Base-by-base conservation (phyloP, 805 yeast species). In the Wickerhamomyces xylosicus region DNA sequence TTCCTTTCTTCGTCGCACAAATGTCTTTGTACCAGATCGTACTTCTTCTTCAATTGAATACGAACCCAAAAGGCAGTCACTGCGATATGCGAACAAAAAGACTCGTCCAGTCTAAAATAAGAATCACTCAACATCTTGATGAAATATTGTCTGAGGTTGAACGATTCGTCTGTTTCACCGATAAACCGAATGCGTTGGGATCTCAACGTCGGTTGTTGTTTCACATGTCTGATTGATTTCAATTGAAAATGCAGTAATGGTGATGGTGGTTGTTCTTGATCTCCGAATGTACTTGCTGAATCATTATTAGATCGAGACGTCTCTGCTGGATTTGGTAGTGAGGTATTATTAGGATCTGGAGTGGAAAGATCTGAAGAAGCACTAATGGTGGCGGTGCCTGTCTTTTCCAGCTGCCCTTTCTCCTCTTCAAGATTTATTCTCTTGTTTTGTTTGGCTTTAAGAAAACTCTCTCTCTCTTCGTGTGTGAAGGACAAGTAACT, bases 401-500 rank as follows among this genome's bases (percentile, higher is more conserved):
- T 25, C 29, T 25, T 25, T n/a, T 13, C n/a, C n/a, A 10, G 10
- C 10, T 10, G 6, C 10, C 25, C 10, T 7, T 6, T 21, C 25
- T 13, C 13, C 13, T 25, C n/a, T 25, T 25, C 29, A 11, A 25
- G 14, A 25, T 7, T 5, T 25, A 10, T 25, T n/a, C 9, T 7
- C 5, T 25, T 25, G 5, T 34, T 11, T 28, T 44, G 42, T 25
- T 39, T 39, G 13, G 35, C 36, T 34, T 47, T 52, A 1, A 33
- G n/a, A 15, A 53, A 50, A 15, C 38, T 45, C 21, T 39, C 34
- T 40, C 43, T 47, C 21, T 53, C 49, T 1, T 38, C 43, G n/a
- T 42, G 42, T 1, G 53, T 46, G 33, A 52, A 47, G 1, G 47
- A 39, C 5, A 48, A 35, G 31, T 52, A 53, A 33, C 54, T 49